phyloP scores from a whole-genome alignment of 106 monocot genomes.

The Cymbidium sinense region DNA sequence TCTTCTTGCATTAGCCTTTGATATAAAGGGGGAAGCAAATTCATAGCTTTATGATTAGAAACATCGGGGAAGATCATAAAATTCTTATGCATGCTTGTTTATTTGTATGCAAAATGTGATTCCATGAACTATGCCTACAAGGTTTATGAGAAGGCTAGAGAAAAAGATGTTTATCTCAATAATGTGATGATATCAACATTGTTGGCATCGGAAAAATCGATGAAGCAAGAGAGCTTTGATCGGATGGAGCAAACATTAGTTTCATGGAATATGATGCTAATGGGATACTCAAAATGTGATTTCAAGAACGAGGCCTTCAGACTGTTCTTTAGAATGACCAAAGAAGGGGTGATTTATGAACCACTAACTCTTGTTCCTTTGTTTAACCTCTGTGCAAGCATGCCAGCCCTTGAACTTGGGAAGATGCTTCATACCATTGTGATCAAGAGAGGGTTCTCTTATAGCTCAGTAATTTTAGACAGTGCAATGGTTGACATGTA shows the following conservation, averaged over 20 bases:
- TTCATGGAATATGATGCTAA: constrained; percentile 23
- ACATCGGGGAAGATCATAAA: not conserved
- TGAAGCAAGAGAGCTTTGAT: constrained; percentile 9
- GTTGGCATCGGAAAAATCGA: not conserved
- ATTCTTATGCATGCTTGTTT: constrained; percentile 21
- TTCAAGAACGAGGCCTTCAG: constrained; percentile 23
- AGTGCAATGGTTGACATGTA: constrained; percentile 21
- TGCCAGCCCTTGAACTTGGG: not conserved
- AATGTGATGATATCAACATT: constrained; percentile 6
- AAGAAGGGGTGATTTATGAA: constrained; percentile 3
- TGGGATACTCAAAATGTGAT: constrained; percentile 14
- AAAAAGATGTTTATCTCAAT: constrained; percentile 9
- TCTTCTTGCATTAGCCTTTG: constrained; percentile 11
- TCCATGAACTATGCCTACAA: not conserved
- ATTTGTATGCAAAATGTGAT: constrained; percentile 28
- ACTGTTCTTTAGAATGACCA: constrained; percentile 22
- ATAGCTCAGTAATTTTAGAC: not conserved
- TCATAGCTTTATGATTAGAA: constrained; percentile 8
- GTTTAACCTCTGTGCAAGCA: constrained; percentile 3
- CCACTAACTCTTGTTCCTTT: not conserved
- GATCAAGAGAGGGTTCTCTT: constrained; percentile 4
- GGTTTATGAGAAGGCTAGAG: not conserved
- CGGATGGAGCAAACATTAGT: constrained; percentile 11
- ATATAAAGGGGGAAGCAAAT: constrained; percentile 16
- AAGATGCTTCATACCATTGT: not conserved